Conservation (phyloP, 2,329 filamentous ascomycete species). For the Nigrospora sphaerica region DNA sequence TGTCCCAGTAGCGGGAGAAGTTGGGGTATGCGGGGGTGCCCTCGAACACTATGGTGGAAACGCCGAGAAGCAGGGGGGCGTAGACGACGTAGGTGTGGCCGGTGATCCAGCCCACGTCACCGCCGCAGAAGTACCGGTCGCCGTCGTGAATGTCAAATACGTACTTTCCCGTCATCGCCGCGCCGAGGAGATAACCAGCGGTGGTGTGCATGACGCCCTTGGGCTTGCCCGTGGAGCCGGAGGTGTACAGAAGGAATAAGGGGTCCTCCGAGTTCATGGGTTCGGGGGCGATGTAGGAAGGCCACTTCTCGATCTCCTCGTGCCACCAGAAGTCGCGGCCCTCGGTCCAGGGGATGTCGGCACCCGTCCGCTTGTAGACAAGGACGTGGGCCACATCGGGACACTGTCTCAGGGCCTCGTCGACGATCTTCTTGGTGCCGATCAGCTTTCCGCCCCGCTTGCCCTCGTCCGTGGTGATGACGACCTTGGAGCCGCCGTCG, state of each 20-base stretch:
- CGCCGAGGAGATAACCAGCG: conserved; percentile 87
- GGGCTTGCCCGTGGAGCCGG: conserved; percentile 94
- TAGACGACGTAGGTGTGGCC: conserved; percentile 99
- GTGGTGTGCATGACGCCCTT: conserved; percentile 99
- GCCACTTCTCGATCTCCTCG: conserved; percentile 96
- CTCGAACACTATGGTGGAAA: conserved; percentile 94
- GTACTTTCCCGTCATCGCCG: conserved; percentile 92
- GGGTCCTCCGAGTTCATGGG: conserved; percentile 90
- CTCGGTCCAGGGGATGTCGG: conserved; percentile 83
- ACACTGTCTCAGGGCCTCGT: conserved; percentile 94
- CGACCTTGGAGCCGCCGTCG: conserved; percentile 83
- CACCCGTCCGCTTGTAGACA: conserved; percentile 91
- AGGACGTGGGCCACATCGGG: conserved; percentile 79
- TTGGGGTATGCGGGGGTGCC: conserved; percentile 95
- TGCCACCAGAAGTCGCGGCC: conserved; percentile 97
- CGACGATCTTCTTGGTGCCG: conserved; percentile 97
- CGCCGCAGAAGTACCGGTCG: conserved; percentile 94
- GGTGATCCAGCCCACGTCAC: conserved; percentile 98
- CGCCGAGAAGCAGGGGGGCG: conserved; percentile 84
- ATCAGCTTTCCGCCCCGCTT: conserved; percentile 97
- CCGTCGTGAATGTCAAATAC: conserved; percentile 96
- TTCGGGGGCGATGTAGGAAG: conserved; percentile 84
- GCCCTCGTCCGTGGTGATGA: conserved; percentile 96
- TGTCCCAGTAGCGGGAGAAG: conserved; percentile 98
- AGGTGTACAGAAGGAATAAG: conserved; percentile 95